Evolutionary conservation across 768 basidiomycete genomes (phyloP).

Genomic region (Vishniacozyma victoriae): DNA sequence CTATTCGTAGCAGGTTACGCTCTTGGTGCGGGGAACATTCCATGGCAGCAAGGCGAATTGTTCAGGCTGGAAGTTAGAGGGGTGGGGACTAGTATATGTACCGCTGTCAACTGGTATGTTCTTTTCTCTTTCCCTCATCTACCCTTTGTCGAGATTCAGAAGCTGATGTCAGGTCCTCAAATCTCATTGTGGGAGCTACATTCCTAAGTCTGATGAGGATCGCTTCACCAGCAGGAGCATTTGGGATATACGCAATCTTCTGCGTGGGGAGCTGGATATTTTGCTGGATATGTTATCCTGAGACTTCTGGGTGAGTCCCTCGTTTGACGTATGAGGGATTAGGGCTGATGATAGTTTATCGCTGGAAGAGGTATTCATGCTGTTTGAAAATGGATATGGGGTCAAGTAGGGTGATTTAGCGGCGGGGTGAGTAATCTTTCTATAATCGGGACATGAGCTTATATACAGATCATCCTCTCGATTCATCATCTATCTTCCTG

Average conservation of each 20-base stretch:
- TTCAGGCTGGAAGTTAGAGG: conserved; percentile 75
- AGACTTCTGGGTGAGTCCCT: conserved; percentile 58
- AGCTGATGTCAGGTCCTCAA: conserved; percentile 48
- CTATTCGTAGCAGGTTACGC: conserved; percentile 77
- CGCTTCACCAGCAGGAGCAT: conserved; percentile 69
- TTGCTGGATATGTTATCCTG: conserved; percentile 66
- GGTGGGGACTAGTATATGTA: conserved; percentile 67
- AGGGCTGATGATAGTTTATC: conserved; percentile 18
- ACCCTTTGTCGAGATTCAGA: too few relatives aligned
- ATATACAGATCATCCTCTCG: too few relatives aligned
- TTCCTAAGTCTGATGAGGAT: conserved; percentile 71
- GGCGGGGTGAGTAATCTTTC: too few relatives aligned
- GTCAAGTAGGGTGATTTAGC: too few relatives aligned
- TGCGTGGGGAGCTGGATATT: conserved; percentile 67
- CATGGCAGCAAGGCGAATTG: conserved; percentile 82
- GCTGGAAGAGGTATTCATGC: conserved; percentile 37
- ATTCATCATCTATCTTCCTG: too few relatives aligned
- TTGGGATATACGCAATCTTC: conserved; percentile 69
- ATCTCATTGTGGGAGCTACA: conserved; percentile 70
- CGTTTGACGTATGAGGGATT: conserved; percentile 51
- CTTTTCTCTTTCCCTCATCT: background rate
- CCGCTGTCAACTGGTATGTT: conserved; percentile 65
- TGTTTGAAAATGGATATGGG: conserved; percentile 63
- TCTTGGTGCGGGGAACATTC: conserved; percentile 69
- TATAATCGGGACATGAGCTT: too few relatives aligned